phyloP scores from a whole-genome alignment of 2,329 filamentous ascomycete genomes.

The Emergomyces pasteurianus region DNA sequence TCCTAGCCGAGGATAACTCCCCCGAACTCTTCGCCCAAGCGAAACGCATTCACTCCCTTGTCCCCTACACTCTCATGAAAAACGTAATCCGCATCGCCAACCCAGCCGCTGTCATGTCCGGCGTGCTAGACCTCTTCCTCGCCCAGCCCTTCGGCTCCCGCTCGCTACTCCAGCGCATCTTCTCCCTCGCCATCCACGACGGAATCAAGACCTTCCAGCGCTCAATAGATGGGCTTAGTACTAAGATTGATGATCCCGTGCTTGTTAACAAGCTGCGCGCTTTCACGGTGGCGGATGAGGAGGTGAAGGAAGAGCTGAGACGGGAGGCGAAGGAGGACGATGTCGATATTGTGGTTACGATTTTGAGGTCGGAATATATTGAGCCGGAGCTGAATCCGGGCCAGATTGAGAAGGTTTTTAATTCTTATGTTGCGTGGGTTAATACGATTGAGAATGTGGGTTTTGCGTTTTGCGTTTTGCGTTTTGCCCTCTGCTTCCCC shows the following conservation, averaged over 20 bases:
- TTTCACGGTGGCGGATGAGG: conserved; percentile 65
- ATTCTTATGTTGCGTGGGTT: conserved; percentile 93
- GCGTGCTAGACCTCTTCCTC: conserved; percentile 84
- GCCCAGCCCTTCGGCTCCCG: conserved; percentile 87
- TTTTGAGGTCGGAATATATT: conserved; percentile 68
- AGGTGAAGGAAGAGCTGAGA: conserved; percentile 61
- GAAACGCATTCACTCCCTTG: conserved; percentile 85
- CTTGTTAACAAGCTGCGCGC: conserved; percentile 70
- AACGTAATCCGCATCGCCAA: conserved; percentile 96
- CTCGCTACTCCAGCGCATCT: conserved; percentile 87
- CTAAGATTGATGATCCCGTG: conserved; percentile 68
- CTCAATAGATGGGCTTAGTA: conserved; percentile 64
- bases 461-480: no score
- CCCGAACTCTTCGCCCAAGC: conserved; percentile 90
- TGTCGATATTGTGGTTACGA: conserved; percentile 73
- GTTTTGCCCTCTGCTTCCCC: no score
- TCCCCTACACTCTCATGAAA: conserved; percentile 87
- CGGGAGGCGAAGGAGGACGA: conserved; percentile 60
- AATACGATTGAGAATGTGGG: conserved; percentile 73
- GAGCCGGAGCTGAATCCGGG: conserved; percentile 57
- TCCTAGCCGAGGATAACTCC: conserved; percentile 95
- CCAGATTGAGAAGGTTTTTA: conserved; percentile 77
- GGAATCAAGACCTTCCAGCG: conserved; percentile 78
- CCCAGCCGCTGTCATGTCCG: conserved; percentile 93
- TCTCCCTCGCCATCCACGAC: conserved; percentile 80